Conservation (phyloP, 306 rosid genomes). For the Astragalus glycyphyllos region DNA sequence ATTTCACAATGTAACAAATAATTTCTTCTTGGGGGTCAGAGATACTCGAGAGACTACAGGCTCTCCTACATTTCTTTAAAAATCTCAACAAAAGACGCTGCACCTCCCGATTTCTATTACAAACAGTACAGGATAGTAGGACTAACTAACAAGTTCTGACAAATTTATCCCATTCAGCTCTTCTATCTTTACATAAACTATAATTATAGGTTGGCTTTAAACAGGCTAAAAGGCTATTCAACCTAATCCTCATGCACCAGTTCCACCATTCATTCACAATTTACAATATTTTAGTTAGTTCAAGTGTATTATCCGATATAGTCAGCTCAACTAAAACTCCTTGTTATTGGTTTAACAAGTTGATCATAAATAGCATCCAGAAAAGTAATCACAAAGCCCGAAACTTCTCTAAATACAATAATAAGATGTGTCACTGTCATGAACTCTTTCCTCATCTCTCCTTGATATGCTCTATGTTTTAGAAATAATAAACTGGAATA, state of each 20-base stretch:
- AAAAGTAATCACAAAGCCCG: not conserved
- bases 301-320: not conserved
- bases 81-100: too few relatives aligned
- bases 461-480: not conserved
- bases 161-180: not conserved
- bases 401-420: not conserved
- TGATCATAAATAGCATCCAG: constrained; percentile 18
- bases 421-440: not conserved
- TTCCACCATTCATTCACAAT: constrained; percentile 12
- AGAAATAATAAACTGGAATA: not conserved
- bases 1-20: too few relatives aligned
- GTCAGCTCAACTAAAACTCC: not conserved
- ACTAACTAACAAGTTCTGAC: too few relatives aligned
- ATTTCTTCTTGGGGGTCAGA: too few relatives aligned
- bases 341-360: constrained; percentile 6
- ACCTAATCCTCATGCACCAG: not conserved
- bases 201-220: not conserved
- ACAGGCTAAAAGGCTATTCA: not conserved
- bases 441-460: not conserved
- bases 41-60: too few relatives aligned
- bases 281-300: too few relatives aligned
- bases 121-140: too few relatives aligned
- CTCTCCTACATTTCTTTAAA: too few relatives aligned
- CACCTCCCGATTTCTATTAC: too few relatives aligned
- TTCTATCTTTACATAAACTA: not conserved